Evolutionary conservation across 352 stramenopile species (phyloP).

Genomic region (Blastocystis sp.): DNA sequence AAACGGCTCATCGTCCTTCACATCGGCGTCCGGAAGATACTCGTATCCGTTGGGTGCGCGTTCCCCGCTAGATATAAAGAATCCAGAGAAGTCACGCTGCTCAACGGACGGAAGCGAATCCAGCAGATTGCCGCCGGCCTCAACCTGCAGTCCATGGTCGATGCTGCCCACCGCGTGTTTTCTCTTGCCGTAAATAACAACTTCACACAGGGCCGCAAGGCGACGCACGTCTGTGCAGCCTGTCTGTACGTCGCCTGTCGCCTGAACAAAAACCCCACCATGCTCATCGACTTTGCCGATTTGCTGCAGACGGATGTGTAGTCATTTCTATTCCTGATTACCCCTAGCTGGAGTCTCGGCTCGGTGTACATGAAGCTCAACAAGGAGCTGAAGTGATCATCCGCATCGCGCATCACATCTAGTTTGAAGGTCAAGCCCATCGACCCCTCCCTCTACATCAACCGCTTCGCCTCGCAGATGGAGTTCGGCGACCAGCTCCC

Average conservation of each 20-base stretch:
- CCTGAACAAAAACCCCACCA: slow-evolving; percentile 91
- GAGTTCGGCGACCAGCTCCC: slow-evolving; percentile 87
- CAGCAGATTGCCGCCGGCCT: slow-evolving; percentile 87
- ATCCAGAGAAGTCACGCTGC: slow-evolving; percentile 89
- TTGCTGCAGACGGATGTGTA: slow-evolving; percentile 93
- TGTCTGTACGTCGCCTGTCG: slow-evolving; percentile 98
- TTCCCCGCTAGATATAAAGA: slow-evolving; percentile 73
- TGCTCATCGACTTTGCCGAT: slow-evolving; percentile 99
- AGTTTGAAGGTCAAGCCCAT: slow-evolving; percentile 94
- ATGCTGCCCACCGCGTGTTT: slow-evolving; percentile 91
- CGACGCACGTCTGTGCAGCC: slow-evolving; percentile 90
- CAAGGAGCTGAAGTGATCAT: slow-evolving; percentile 70
- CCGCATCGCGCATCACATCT: slow-evolving; percentile 81
- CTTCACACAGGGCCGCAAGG: slow-evolving; percentile 87
- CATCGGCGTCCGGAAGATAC: slow-evolving; percentile 72
- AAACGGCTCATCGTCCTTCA: slow-evolving; percentile 83
- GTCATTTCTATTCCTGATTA: slow-evolving; percentile 71
- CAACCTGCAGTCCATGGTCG: slow-evolving; percentile 85
- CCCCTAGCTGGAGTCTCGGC: slow-evolving; percentile 69
- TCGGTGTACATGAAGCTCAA: slow-evolving; percentile 80
- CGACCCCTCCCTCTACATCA: slow-evolving; percentile 95
- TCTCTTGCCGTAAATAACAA: slow-evolving; percentile 90
- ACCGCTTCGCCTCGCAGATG: slow-evolving; percentile 93
- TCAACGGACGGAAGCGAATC: slow-evolving; percentile 88
- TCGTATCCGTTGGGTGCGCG: not conserved